Evolutionary conservation across 2,329 filamentous ascomycete genomes (phyloP), one percentile per base, ranked within the genome.

Genomic region (Camptophora hylomeconis): DNA sequence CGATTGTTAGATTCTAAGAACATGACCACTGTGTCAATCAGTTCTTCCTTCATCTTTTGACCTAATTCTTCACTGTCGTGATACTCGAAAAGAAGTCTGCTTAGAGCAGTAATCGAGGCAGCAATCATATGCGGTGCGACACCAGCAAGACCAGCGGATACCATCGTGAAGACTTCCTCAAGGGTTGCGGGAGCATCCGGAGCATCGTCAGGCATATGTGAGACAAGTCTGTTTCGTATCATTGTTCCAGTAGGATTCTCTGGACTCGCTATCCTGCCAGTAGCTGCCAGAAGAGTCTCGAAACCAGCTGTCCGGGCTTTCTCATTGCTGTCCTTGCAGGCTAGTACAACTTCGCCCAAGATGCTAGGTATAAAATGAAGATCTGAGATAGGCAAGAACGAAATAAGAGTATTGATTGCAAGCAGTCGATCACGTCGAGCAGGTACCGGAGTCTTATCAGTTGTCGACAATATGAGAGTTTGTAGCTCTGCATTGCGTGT

Each of bases 91-190:
- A 98, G 69, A 15, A 94, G 75, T n/a, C 89, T 74, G 9, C 84
- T 89, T 20, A 98, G 69, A 9, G 89, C 87, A 1, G 84, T 95
- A 50, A 98, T 86, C n/a, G 82, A 84, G 0, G 89, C 89, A 5
- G 83, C 92, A 38, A 95, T 86, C 84, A 95, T 94, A 60, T 95
- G 87, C 17, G 89, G 86, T 7, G 84, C 87, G 45, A 77, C 80
- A 32, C 86, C 87, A 2, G 87, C 89, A 30, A 98, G 69, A 58
- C 89, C 89, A 26, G 89, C 89, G 42, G 82, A 92, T 17, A 95
- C 80, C 89, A 98, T 98, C 31, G 87, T 94, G 60, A 95, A 82
- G 58, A 84, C 95, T 54, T 95, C 89, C 47, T 95, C 87, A 20
- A 98, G 70, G 22, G 70, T 86, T 12, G 89, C 87, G 3, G 71